Conservation (phyloP, 495 filamentous ascomycete species). For the Corynascus novoguineensis region DNA sequence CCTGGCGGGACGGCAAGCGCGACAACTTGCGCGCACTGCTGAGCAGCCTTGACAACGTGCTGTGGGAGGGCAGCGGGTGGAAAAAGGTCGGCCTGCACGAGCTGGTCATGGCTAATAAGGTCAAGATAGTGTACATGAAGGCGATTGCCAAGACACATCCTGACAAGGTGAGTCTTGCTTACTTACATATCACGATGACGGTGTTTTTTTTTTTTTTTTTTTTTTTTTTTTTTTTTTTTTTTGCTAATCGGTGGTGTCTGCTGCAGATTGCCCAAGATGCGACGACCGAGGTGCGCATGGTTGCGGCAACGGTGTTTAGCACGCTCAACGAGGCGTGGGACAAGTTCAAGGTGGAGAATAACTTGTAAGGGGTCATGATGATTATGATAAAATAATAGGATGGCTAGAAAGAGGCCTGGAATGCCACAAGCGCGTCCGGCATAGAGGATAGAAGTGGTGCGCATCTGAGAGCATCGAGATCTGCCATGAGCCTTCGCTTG, state of each 20-base stretch:
- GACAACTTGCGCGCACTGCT: constrained; percentile 87
- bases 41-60: constrained; percentile 78
- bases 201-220: too few relatives aligned
- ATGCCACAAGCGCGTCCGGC: not conserved
- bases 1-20: constrained; percentile 83
- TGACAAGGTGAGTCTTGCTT: constrained; percentile 71
- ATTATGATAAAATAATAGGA: not conserved
- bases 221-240: too few relatives aligned
- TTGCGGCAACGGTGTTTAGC: constrained; percentile 83
- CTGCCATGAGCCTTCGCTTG: not conserved
- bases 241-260: constrained; percentile 2
- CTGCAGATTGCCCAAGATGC: constrained; percentile 80
- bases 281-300: constrained; percentile 91
- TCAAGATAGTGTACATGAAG: constrained; percentile 98
- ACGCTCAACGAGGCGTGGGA: constrained; percentile 98
- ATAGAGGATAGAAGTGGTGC: not conserved
- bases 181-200: too few relatives aligned
- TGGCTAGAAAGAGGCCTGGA: too few relatives aligned
- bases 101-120: constrained; percentile 80
- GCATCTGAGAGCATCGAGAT: not conserved
- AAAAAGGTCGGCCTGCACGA: constrained; percentile 94
- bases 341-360: constrained; percentile 90
- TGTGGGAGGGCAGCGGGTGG: constrained; percentile 92
- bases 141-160: constrained; percentile 97
- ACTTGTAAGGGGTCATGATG: constrained; percentile 42